These are phyloP conservation scores for Ambispora gerdemannii DNA, from an alignment of 192 early-diverging fungal genomes.

Conservation along the genomic window DNA sequence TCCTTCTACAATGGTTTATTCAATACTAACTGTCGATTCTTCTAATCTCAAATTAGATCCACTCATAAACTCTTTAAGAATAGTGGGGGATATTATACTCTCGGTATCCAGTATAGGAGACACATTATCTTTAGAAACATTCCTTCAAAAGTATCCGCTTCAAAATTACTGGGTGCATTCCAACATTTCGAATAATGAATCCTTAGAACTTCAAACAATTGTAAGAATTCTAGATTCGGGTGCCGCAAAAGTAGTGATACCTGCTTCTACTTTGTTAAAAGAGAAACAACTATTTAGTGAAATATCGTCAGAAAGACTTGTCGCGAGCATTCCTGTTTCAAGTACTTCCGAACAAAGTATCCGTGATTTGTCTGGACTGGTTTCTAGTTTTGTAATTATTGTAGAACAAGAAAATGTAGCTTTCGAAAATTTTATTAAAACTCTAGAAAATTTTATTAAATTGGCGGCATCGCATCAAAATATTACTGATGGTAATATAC, in stretches of 20 bases:
- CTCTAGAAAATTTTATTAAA: conserved; percentile 19
- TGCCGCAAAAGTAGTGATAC: conserved; percentile 21
- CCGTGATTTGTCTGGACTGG: not conserved
- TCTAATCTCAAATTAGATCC: not conserved
- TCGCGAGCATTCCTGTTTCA: not conserved
- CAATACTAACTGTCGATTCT: conserved; percentile 3
- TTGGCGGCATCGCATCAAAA: not conserved
- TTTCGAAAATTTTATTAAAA: not conserved
- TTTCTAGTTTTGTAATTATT: conserved; percentile 22
- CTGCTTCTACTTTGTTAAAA: not conserved
- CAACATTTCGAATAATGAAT: not conserved
- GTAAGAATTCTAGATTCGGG: conserved; percentile 19
- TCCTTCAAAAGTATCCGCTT: conserved; percentile 10
- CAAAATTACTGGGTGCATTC: conserved; percentile 15
- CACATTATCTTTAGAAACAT: not conserved
- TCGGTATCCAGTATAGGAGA: not conserved
- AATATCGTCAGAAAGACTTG: conserved; percentile 26
- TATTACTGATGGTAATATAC: not conserved
- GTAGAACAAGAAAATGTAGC: not conserved
- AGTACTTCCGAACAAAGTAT: not conserved
- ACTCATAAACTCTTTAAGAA: not conserved
- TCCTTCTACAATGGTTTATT: not conserved
- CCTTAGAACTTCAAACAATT: not conserved
- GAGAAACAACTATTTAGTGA: not conserved
- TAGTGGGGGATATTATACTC: conserved; percentile 16